Evolutionary conservation across 2,329 filamentous ascomycete genomes (phyloP).

Genomic region (Verruconis gallopava): DNA sequence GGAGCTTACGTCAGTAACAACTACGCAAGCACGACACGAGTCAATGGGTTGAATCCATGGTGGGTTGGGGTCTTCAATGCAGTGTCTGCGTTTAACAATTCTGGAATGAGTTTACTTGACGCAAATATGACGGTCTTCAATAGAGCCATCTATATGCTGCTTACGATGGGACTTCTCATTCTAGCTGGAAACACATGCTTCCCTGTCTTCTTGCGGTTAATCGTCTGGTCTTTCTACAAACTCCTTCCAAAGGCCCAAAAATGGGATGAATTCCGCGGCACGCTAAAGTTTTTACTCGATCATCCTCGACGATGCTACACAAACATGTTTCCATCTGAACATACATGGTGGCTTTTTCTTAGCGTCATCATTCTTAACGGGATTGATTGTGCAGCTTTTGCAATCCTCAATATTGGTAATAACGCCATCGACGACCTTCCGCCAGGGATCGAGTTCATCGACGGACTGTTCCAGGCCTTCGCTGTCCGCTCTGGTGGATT

Average conservation of each 20-base stretch:
- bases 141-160: slow-evolving; percentile 29
- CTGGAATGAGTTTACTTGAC: slow-evolving; percentile 55
- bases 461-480: slow-evolving; percentile 47
- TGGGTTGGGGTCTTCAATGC: slow-evolving; percentile 58
- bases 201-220: slow-evolving; percentile 43
- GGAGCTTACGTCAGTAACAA: slow-evolving; percentile 48
- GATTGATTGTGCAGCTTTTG: slow-evolving; percentile 38
- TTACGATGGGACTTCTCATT: slow-evolving; percentile 36
- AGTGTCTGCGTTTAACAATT: slow-evolving; percentile 57
- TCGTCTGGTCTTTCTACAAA: slow-evolving; percentile 44
- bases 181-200: slow-evolving; percentile 44
- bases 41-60: slow-evolving; percentile 51
- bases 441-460: slow-evolving; percentile 36
- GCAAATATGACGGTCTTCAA: slow-evolving; percentile 52
- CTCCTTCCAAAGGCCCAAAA: slow-evolving; percentile 26
- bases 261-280: slow-evolving; percentile 21
- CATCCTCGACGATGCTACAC: slow-evolving; percentile 52
- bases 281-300: slow-evolving; percentile 45
- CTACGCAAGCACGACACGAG: slow-evolving; percentile 33
- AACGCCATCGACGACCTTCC: slow-evolving; percentile 32
- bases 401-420: slow-evolving; percentile 45
- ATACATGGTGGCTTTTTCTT: slow-evolving; percentile 43
- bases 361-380: slow-evolving; percentile 41
- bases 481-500: slow-evolving; percentile 36
- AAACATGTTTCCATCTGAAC: slow-evolving; percentile 45